Evolutionary conservation across 2,329 filamentous ascomycete genomes (phyloP), one percentile per base, ranked within the genome.

Genomic region (Penicillium sp.): DNA sequence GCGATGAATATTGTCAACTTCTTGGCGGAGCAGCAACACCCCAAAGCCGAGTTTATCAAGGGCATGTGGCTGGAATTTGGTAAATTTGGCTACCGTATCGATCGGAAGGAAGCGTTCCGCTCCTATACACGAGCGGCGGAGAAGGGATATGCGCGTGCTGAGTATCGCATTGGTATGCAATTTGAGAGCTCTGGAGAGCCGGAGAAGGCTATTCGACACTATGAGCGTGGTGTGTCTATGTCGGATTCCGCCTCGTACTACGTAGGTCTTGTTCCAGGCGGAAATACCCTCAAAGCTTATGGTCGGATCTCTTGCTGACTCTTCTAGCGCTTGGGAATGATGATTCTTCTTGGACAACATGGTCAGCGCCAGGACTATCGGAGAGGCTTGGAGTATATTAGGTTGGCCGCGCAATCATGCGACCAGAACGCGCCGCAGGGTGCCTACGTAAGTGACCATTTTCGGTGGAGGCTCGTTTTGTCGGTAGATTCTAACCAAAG

Each of bases 21-120:
- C 74, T 82, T 99, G 38, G 90, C 94, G 25, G 90, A 93, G 54
- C 95, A 99, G 75, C 87, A 89, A 63, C 95, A 99, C 69, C 95
- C 95, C 25, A 92, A 95, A 72, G 95, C 95, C 25, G 87, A 96
- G 66, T 99, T 98, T 75, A 91, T 98, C 81, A 88, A 88, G 69
- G 91, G 92, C 60, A 97, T 96, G 84, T 99, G 95, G 95, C 83
- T 96, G 53, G 95, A 99, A 74, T 99, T 98, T 82, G 95, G 95
- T 68, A 96, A 96, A 73, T 98, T 97, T 73, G 92, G 92, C 41
- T 88, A 89, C 75, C 87, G 92, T 31, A 83, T 92, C 61, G 95
- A 99, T 81, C 96, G 96, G 80, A 93, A 94, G 71, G 94, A 97
- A 78, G 94, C 95, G 7, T 98, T 96, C 74, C 80, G 88, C 62